Conservation (phyloP, 2,329 filamentous ascomycete species). For the Monilinia polystroma region DNA sequence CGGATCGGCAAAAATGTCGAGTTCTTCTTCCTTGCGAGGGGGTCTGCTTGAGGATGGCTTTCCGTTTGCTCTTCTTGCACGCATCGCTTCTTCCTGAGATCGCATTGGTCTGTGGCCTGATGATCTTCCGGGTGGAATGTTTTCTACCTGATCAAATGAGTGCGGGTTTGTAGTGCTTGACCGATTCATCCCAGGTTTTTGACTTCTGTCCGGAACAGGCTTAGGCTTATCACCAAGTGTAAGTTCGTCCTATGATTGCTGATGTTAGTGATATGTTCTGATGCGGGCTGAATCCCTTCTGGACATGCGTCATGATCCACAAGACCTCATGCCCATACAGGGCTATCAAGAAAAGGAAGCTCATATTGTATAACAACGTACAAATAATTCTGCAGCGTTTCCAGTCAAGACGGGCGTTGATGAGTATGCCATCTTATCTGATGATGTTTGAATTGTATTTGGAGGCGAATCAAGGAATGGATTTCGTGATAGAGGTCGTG, state of each 20-base stretch:
- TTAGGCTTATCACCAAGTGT: conserved; percentile 61
- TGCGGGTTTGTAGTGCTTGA: conserved; percentile 48
- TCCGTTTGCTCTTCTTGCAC: conserved; percentile 48
- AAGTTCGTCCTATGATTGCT: conserved; percentile 58
- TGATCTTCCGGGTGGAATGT: conserved; percentile 45
- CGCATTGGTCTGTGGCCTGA: conserved; percentile 57
- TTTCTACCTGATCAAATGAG: conserved; percentile 42
- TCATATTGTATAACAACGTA: conserved; percentile 51
- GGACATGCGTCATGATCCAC: background rate
- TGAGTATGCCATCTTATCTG: conserved; percentile 51
- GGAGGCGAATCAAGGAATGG: conserved; percentile 65
- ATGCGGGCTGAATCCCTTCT: background rate
- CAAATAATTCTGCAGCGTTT: conserved; percentile 71
- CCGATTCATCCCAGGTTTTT: conserved; percentile 33
- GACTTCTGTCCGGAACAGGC: conserved; percentile 43
- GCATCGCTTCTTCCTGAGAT: conserved; percentile 65
- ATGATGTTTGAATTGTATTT: conserved; percentile 31
- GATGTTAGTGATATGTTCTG: conserved; percentile 35
- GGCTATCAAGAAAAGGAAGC: background rate
- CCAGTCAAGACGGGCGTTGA: conserved; percentile 46
- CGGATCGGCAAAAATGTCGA: conserved; percentile 42
- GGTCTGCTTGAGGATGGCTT: conserved; percentile 33
- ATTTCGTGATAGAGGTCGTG: conserved; percentile 67
- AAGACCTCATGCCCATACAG: background rate
- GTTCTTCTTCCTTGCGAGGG: conserved; percentile 26